Percentiles rank a stretch among this genome's conserved stretches.
Evolutionary conservation across 2,329 filamentous ascomycete genomes (phyloP).

Genomic region (Magnaporthales sp.): DNA sequence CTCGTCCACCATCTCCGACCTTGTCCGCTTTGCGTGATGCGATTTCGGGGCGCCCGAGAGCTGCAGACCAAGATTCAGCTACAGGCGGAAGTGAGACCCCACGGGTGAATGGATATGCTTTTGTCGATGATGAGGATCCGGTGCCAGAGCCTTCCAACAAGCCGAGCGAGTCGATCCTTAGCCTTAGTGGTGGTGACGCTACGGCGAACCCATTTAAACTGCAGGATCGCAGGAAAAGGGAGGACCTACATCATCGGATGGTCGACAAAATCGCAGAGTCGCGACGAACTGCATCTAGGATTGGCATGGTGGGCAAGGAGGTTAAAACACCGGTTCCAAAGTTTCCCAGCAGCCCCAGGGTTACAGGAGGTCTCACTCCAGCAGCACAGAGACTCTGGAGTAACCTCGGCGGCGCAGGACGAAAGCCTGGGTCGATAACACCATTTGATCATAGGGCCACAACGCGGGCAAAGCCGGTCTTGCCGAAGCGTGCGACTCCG

Average conservation of each 20-base stretch:
- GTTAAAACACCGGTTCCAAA: slow-evolving; percentile 56
- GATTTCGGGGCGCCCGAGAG: slow-evolving; percentile 62
- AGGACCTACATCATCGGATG: slow-evolving; percentile 77
- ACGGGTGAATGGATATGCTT: slow-evolving; percentile 85
- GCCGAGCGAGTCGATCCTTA: slow-evolving; percentile 29
- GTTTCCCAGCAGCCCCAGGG: slow-evolving; percentile 58
- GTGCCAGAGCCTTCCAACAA: slow-evolving; percentile 30
- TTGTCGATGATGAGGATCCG: slow-evolving; percentile 74
- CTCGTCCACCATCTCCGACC: slow-evolving; percentile 66
- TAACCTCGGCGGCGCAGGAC: slow-evolving; percentile 40
- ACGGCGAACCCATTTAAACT: slow-evolving; percentile 75
- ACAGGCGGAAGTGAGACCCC: slow-evolving; percentile 63
- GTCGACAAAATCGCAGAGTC: slow-evolving; percentile 72
- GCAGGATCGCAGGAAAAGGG: slow-evolving; percentile 63
- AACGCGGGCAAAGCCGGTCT: slow-evolving; percentile 2
- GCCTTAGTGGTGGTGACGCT: slow-evolving; percentile 51
- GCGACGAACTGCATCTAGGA: slow-evolving; percentile 53
- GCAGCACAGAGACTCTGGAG: slow-evolving; percentile 63
- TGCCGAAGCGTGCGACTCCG: slow-evolving; percentile 4
- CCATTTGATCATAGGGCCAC: slow-evolving; percentile 4
- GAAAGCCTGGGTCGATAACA: slow-evolving; percentile 7
- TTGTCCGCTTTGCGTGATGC: slow-evolving; percentile 78
- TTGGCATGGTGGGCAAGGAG: slow-evolving; percentile 50
- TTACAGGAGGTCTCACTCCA: slow-evolving; percentile 55
- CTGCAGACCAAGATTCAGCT: slow-evolving; percentile 52